Conservation (phyloP, 2,329 filamentous ascomycete genomes). For the Ceratocystis cubensis region DNA sequence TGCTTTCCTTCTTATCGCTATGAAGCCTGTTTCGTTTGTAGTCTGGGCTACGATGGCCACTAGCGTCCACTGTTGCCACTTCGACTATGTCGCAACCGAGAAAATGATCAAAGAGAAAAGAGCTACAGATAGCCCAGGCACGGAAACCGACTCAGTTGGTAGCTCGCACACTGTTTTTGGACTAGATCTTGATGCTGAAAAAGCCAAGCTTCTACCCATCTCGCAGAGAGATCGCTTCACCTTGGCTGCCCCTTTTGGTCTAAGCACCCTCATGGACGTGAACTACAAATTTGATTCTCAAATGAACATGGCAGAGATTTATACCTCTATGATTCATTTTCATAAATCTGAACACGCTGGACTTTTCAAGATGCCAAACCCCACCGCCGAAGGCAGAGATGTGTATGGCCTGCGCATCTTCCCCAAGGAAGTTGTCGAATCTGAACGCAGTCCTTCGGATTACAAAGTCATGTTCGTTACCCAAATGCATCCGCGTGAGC, state of each 20-base stretch:
- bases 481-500: conserved; percentile 45
- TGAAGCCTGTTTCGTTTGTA: background rate
- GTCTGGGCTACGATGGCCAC: background rate
- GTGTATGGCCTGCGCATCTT: conserved; percentile 30
- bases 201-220: conserved; percentile 1
- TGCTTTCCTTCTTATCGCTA: background rate
- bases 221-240: background rate
- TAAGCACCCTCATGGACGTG: conserved; percentile 28
- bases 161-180: background rate
- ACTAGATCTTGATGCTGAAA: background rate
- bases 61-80: background rate
- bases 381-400: conserved; percentile 33
- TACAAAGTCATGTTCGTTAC: conserved; percentile 42
- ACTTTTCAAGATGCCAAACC: conserved; percentile 33
- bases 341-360: conserved; percentile 31
- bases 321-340: conserved; percentile 34
- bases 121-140: background rate
- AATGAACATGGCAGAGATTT: conserved; percentile 36
- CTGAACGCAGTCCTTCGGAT: conserved; percentile 21
- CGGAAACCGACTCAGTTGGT: background rate
- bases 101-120: background rate
- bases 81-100: background rate
- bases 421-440: conserved; percentile 12
- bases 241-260: conserved; percentile 25
- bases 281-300: conserved; percentile 29